These are phyloP conservation scores for Paragyromitra xinjiangensis DNA, from an alignment of 495 filamentous ascomycete genomes.

Conservation along the genomic window DNA sequence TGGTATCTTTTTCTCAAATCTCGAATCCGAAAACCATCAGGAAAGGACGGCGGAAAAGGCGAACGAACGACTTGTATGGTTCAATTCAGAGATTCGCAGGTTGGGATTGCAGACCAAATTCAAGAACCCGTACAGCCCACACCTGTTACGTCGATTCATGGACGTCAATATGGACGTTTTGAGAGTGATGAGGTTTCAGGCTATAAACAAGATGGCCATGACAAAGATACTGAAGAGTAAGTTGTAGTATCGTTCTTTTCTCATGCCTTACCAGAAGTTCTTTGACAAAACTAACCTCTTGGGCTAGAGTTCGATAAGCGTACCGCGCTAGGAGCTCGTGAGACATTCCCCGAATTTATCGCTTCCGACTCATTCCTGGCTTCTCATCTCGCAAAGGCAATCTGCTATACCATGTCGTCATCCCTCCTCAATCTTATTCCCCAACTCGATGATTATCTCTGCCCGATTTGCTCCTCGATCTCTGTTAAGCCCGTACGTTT, in stretches of 20 bases:
- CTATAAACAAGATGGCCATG: conserved; percentile 74
- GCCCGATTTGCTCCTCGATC: conserved; percentile 75
- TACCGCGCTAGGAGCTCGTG: conserved; percentile 70
- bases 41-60: conserved; percentile 66
- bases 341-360: conserved; percentile 65
- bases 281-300: conserved; percentile 22
- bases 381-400: conserved; percentile 68
- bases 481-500: conserved; percentile 73
- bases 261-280: not conserved
- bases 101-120: conserved; percentile 65
- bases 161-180: conserved; percentile 71
- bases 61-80: conserved; percentile 67
- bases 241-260: conserved; percentile 40
- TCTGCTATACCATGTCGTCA: conserved; percentile 71
- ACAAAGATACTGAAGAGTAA: conserved; percentile 80
- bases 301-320: conserved; percentile 78
- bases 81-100: conserved; percentile 66
- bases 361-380: conserved; percentile 64
- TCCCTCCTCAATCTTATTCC: conserved; percentile 73
- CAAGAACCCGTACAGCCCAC: conserved; percentile 66
- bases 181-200: conserved; percentile 74
- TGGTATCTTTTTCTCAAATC: conserved; percentile 76
- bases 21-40: conserved; percentile 67
- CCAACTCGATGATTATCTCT: conserved; percentile 75
- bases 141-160: conserved; percentile 70